phyloP scores from a whole-genome alignment of 768 basidiomycete genomes.

The Mycena latifolia region DNA sequence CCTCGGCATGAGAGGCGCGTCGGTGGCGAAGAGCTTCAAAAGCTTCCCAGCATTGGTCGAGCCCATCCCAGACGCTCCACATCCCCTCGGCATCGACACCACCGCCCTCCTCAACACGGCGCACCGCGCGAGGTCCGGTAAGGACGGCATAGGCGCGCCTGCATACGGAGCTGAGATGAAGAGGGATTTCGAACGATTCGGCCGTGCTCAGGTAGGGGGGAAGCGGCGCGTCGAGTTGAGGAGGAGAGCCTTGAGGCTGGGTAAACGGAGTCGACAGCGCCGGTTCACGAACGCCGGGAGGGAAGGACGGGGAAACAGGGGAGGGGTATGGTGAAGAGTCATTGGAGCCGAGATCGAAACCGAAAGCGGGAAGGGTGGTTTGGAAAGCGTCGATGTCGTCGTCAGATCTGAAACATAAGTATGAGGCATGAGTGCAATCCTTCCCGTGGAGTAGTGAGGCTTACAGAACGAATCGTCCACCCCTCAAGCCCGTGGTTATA shows the following conservation, averaged over 20 bases:
- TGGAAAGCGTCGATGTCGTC: conserved; percentile 86
- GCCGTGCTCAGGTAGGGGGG: conserved; percentile 66
- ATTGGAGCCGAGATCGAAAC: conserved; percentile 42
- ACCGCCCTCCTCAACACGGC: conserved; percentile 62
- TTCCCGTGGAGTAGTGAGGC: conserved; percentile 42
- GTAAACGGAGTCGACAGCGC: conserved; percentile 30
- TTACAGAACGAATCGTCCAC: conserved; percentile 87
- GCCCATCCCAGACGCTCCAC: conserved; percentile 85
- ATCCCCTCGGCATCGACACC: conserved; percentile 74
- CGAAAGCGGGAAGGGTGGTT: conserved; percentile 62
- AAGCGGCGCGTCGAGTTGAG: conserved; percentile 47
- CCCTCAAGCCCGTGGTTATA: conserved; percentile 82
- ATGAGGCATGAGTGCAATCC: conserved; percentile 8
- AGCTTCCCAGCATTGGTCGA: conserved; percentile 88
- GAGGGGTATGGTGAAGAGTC: conserved; percentile 51
- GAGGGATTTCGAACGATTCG: conserved; percentile 75
- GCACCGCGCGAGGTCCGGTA: conserved; percentile 83
- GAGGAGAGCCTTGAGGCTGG: conserved; percentile 38
- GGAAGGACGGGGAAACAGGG: conserved; percentile 51
- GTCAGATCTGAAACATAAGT: conserved; percentile 67
- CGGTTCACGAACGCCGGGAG: conserved; percentile 30
- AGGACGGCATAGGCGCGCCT: conserved; percentile 82
- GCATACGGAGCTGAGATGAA: conserved; percentile 82
- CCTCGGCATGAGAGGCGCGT: conserved; percentile 50
- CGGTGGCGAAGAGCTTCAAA: conserved; percentile 69